Base-by-base conservation (phyloP, 352 stramenopile species). In the Phytophthora citricola region DNA sequence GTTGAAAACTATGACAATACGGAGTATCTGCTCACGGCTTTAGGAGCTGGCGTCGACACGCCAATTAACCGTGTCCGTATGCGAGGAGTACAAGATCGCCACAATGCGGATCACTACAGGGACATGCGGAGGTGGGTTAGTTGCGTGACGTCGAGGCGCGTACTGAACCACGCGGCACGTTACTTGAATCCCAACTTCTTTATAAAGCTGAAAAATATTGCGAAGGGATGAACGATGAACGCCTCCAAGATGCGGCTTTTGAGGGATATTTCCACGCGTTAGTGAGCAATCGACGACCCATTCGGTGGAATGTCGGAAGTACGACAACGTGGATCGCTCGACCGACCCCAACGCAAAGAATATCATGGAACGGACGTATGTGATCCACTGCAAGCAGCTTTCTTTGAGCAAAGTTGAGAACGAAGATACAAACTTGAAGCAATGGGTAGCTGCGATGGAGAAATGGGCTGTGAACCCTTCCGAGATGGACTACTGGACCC, bases 401-500 rank as follows among this genome's bases (percentile, higher is more conserved):
- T 34, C 29, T 1, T 2, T 6, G 29, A 11, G 9, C 29, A 34
- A 34, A 17, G 15, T 59, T 5, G 49, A 54, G 22, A 34, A 6
- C 0, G 17, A 47, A 54, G 46, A 46, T 32, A 27, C 1, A 32
- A 55, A 36, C 7, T 34, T 22, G 24, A 12, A 54, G 1, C 32
- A 69, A 40, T 62, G 41, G 22, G 41, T 58, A 31, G 31, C 15
- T 22, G 22, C 52, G 39, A 49, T 70, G 54, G 15, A 55, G 40
- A 34, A 11, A 1, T 70, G 66, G 58, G 59, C 58, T 5, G 12
- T 2, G 15, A 59, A 53, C 7, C 34, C 59, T n/a, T 51, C 22
- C 31, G 4, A 27, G 26, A 69, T 70, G 66, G 59, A 70, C 34
- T 73, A 69, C 53, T 69, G 52, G 52, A 57, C 58, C 27, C 53